Evolutionary conservation across 2,329 filamentous ascomycete species (phyloP).

Genomic region (Verticillium longisporum): DNA sequence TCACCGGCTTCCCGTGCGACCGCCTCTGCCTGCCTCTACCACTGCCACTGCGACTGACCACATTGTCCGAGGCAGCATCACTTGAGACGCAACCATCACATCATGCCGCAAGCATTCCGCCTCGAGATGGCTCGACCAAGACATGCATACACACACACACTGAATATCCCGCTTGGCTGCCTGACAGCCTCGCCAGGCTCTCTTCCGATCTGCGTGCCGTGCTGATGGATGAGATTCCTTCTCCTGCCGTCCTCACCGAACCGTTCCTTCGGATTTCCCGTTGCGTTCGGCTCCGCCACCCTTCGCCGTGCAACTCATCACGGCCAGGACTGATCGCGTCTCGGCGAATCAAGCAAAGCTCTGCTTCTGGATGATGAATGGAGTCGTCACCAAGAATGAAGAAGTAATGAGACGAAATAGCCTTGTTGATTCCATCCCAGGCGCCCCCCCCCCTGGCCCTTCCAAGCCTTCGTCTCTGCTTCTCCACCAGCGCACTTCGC

Average conservation of each 20-base stretch:
- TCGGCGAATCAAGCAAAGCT: background rate
- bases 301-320: background rate
- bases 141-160: background rate
- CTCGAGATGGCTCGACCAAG: background rate
- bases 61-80: background rate
- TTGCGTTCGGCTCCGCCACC: background rate
- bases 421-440: background rate
- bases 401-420: background rate
- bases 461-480: no score
- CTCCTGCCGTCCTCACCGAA: background rate
- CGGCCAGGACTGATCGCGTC: background rate
- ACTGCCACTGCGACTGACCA: no score
- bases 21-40: no score
- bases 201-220: background rate
- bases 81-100: background rate
- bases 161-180: background rate
- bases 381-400: background rate
- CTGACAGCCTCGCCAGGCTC: background rate
- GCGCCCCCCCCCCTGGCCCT: background rate
- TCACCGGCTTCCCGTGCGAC: background rate
- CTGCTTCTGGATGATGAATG: background rate
- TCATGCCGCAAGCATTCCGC: background rate
- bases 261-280: background rate
- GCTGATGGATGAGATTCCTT: background rate
- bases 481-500: no score